Conservation (phyloP, 257 asterid genomes). For the Catharanthus roseus region DNA sequence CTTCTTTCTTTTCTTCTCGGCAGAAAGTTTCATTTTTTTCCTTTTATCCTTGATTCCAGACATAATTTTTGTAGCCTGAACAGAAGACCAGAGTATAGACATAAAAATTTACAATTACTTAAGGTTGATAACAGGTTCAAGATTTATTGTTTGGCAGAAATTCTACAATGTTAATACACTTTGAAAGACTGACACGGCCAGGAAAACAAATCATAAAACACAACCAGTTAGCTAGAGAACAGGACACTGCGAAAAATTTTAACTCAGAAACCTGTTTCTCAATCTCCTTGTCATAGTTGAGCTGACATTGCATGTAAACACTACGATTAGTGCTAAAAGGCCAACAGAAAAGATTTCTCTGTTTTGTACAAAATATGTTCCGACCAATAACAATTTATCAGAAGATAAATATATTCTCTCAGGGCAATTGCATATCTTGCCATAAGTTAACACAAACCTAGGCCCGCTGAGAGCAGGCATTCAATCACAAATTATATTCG, state of each 20-base stretch:
- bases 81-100: background rate
- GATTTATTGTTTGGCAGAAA: background rate
- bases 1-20: constrained; percentile 15
- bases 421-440: background rate
- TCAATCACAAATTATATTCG: background rate
- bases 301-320: background rate
- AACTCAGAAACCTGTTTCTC: background rate
- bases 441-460: background rate
- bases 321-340: background rate
- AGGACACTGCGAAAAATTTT: background rate
- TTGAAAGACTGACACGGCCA: background rate
- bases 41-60: constrained; percentile 15
- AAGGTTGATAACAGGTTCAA: background rate
- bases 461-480: background rate
- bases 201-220: background rate
- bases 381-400: background rate
- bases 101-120: background rate
- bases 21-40: constrained; percentile 22
- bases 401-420: background rate
- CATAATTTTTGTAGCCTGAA: background rate
- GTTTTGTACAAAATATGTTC: background rate
- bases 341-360: background rate
- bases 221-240: background rate
- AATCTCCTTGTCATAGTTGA: background rate
- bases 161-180: background rate